These are phyloP conservation scores for Domatiomyces globalis DNA, from an alignment of 2,329 filamentous ascomycete genomes.

Conservation along the genomic window DNA sequence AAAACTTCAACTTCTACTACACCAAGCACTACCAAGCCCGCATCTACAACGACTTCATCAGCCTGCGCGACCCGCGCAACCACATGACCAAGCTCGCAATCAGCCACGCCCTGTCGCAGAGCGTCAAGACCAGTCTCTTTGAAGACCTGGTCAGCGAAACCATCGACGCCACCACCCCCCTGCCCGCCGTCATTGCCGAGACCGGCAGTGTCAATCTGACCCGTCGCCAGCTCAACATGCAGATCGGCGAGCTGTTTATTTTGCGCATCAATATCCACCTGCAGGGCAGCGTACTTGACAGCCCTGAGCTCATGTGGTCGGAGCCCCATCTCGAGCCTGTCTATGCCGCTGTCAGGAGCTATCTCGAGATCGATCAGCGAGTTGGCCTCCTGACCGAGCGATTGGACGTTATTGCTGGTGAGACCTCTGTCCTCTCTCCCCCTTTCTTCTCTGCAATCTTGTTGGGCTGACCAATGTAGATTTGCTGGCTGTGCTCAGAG, in stretches of 20 bases:
- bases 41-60: conserved; percentile 99
- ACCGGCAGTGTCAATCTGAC: conserved; percentile 86
- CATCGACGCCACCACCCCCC: conserved; percentile 82
- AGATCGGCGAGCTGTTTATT: conserved; percentile 97
- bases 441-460: not conserved
- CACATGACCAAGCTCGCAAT: conserved; percentile 98
- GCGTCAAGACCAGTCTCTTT: conserved; percentile 93
- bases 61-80: conserved; percentile 78
- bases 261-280: conserved; percentile 95
- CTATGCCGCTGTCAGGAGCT: conserved; percentile 87
- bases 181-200: conserved; percentile 80
- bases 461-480: conserved; percentile 41
- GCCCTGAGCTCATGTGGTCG: conserved; percentile 95
- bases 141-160: conserved; percentile 91
- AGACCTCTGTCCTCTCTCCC: not conserved
- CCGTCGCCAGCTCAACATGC: conserved; percentile 92
- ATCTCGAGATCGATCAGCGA: conserved; percentile 95
- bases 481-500: conserved; percentile 80
- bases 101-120: conserved; percentile 87
- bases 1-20: conserved; percentile 99
- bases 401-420: conserved; percentile 59
- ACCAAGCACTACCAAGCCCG: conserved; percentile 93
- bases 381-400: conserved; percentile 80
- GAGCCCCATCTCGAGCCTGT: conserved; percentile 94
- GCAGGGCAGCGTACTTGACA: conserved; percentile 90